Conservation (phyloP, 805 yeast genomes). For the Trichomonascus vanleenenianus region DNA sequence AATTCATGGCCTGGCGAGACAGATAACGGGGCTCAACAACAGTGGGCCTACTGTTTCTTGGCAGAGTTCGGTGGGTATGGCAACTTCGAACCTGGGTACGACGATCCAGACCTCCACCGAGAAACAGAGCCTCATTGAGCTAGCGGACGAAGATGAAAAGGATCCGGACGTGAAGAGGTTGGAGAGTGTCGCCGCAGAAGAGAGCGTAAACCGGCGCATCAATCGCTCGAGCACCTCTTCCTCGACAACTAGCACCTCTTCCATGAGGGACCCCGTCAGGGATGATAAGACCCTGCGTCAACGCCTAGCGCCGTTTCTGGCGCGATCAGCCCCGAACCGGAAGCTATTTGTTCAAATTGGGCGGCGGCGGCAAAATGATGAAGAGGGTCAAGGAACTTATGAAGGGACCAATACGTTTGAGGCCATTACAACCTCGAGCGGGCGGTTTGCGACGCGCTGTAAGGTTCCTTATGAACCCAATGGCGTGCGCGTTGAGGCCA, state of each 20-base stretch:
- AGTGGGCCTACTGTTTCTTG: neutral
- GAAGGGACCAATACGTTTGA: too few relatives aligned
- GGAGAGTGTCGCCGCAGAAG: neutral
- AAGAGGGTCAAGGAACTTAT: neutral
- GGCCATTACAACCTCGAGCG: slow-evolving; percentile 54
- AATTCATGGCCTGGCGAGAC: slow-evolving; percentile 59
- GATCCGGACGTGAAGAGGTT: neutral
- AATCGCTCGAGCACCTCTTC: neutral
- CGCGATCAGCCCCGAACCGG: slow-evolving; percentile 54
- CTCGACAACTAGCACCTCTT: neutral
- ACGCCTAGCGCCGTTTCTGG: slow-evolving; percentile 62
- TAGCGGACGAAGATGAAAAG: neutral
- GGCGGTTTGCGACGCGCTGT: slow-evolving; percentile 52
- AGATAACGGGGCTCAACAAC: slow-evolving; percentile 39
- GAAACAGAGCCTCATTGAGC: neutral
- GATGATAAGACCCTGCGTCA: slow-evolving; percentile 36
- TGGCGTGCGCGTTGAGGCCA: slow-evolving; percentile 30
- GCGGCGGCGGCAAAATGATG: slow-evolving; percentile 16
- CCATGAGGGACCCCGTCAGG: slow-evolving; percentile 16
- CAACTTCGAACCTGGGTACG: neutral
- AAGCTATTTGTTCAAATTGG: slow-evolving; percentile 50
- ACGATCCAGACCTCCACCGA: neutral
- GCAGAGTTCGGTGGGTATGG: neutral
- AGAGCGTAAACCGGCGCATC: neutral
- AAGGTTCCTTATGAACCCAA: slow-evolving; percentile 55